Base-by-base conservation (phyloP, 2,329 filamentous ascomycete species). In the Karstenula rhodostoma region DNA sequence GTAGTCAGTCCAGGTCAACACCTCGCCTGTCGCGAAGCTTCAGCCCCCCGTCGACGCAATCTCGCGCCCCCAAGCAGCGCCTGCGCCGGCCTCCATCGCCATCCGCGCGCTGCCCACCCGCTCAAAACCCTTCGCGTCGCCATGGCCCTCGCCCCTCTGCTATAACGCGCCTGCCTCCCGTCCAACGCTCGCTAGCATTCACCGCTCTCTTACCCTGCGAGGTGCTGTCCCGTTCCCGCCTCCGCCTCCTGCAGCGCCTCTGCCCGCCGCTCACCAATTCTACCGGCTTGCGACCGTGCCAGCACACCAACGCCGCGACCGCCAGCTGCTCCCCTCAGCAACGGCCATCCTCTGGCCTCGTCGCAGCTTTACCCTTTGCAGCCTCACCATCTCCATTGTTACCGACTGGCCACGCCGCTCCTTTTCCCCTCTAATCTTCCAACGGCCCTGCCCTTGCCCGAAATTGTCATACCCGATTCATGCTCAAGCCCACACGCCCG, bases 371-470 rank as follows among this genome's bases (percentile, higher is more conserved):
- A 59, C 74, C 73, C 59, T 44, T 73, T 71, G 65, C 59, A 70
- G 73, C 61, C 35, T 59, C 66, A 61, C 60, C 61, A 69, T 73
- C 69, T 70, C 68, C 73, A 74, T 75, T 73, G 67, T 73, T 75
- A 75, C 74, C 68, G 69, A 65, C 69, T 62, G 67, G 69, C 63
- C 65, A 66, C 65, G 66, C 65, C 65, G 19, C 57, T 58, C 58
- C 73, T 62, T 68, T 74, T 76, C 73, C 74, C 65, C 73, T 67
- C 74, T 77, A 77, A 76, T 77, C 68, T 67, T 62, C 67, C 64
- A 69, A 68, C 66, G 68, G 69, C 67, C 37, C 69, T 72, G 71
- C 67, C 69, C 73, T 72, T 71, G 63, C 61, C 69, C 71, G 69
- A 71, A 70, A 70, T 73, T 73, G 68, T 59, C 63, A 60, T 61